phyloP scores from a whole-genome alignment of 2,329 filamentous ascomycete species.

The Colletotrichum ledebouriae region DNA sequence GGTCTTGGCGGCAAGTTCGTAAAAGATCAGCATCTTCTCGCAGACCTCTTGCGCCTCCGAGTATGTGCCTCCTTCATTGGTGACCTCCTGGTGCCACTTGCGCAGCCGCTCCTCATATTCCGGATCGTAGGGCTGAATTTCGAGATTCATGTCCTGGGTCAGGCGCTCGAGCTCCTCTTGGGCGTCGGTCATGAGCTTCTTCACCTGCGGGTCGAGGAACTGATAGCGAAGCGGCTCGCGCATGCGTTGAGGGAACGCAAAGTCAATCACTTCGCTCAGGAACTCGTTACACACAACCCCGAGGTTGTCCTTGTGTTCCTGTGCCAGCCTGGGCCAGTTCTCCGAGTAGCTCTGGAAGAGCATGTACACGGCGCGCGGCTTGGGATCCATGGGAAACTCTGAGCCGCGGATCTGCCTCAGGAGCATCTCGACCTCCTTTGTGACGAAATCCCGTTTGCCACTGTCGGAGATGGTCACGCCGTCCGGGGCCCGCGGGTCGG shows the following conservation, averaged over 20 bases:
- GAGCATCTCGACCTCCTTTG: constrained; percentile 62
- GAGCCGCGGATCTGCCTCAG: constrained; percentile 65
- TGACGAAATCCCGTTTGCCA: constrained; percentile 62
- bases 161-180: constrained; percentile 61
- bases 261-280: constrained; percentile 63
- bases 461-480: constrained; percentile 51
- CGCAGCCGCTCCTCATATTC: constrained; percentile 66
- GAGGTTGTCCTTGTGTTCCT: constrained; percentile 68
- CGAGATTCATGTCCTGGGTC: constrained; percentile 65
- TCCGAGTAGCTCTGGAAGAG: constrained; percentile 67
- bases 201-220: constrained; percentile 64
- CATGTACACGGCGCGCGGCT: constrained; percentile 66
- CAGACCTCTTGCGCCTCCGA: constrained; percentile 66
- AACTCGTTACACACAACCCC: constrained; percentile 68
- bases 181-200: constrained; percentile 60
- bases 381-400: constrained; percentile 66
- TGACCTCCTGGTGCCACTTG: constrained; percentile 59
- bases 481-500: constrained; percentile 23
- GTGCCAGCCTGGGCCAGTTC: constrained; percentile 65
- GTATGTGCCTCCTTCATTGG: constrained; percentile 60
- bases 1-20: constrained; percentile 65
- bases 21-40: constrained; percentile 70
- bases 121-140: constrained; percentile 66
- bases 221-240: constrained; percentile 63
- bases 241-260: constrained; percentile 65